Percentiles rank a stretch among this genome's conserved stretches.
Conservation (phyloP, 805 yeast genomes). For the Ogataea corticis region DNA sequence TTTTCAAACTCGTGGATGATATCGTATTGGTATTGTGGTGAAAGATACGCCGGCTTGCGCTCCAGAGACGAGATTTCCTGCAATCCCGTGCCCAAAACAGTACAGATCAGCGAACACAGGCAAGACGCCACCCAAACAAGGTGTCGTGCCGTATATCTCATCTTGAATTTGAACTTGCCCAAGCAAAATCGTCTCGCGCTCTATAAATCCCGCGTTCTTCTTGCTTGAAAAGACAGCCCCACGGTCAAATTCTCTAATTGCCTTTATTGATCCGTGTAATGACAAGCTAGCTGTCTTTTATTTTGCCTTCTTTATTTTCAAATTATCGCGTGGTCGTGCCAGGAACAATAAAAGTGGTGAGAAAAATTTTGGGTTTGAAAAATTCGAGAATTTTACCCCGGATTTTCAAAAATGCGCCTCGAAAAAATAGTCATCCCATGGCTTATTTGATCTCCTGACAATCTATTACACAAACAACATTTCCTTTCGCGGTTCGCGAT, state of each 20-base stretch:
- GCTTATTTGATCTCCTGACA: too few species aligned
- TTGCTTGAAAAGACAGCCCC: too few species aligned
- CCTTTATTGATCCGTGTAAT: not conserved
- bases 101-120: not conserved
- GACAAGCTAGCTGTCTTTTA: not conserved
- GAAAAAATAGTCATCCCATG: too few species aligned
- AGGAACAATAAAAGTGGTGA: not conserved
- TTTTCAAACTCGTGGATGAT: slow-evolving; percentile 32
- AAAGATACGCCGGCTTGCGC: slow-evolving; percentile 22
- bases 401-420: too few species aligned
- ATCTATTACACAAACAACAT: too few species aligned
- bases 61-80: slow-evolving; percentile 22
- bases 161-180: not conserved
- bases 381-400: not conserved
- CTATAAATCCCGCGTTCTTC: too few species aligned
- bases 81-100: slow-evolving; percentile 13
- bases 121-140: slow-evolving; percentile 1
- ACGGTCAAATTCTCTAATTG: not conserved
- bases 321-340: slow-evolving; percentile 5
- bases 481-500: too few species aligned
- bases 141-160: not conserved
- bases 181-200: not conserved
- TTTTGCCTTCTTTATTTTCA: not conserved
- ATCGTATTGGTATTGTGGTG: slow-evolving; percentile 28
- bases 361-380: not conserved